Evolutionary conservation across 83 land plant genomes (phyloP).

Genomic region (Larix sibirica): DNA sequence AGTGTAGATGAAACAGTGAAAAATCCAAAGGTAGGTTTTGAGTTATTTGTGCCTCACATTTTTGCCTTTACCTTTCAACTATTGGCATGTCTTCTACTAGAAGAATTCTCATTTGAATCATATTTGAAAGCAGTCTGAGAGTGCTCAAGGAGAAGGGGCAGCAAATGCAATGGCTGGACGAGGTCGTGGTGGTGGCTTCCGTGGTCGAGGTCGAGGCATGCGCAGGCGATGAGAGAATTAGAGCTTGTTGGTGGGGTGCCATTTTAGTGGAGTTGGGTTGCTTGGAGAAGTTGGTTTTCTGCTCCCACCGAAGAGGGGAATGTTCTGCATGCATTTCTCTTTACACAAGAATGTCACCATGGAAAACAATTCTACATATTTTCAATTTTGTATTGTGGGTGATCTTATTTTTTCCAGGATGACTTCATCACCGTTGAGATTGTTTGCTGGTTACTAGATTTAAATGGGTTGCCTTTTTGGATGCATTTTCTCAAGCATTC

Average conservation of each 20-base stretch:
- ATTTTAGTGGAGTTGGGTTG: constrained; percentile 1
- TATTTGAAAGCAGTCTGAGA: constrained; percentile 76
- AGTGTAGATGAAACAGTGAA: constrained; percentile 98
- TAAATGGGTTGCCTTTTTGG: background rate
- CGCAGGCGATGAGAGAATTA: constrained; percentile 59
- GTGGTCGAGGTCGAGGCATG: constrained; percentile 93
- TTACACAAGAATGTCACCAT: background rate
- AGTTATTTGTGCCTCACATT: background rate
- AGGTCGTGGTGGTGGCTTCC: constrained; percentile 76
- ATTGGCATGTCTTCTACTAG: background rate
- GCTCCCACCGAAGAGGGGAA: background rate
- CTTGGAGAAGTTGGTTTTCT: background rate
- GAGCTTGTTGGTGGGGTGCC: background rate
- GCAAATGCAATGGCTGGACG: constrained; percentile 94
- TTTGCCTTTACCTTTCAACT: constrained; percentile 1
- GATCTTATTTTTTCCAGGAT: background rate
- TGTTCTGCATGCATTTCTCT: background rate
- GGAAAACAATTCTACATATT: background rate
- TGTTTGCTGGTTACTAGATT: background rate
- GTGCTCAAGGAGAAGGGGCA: constrained; percentile 98
- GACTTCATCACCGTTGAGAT: background rate
- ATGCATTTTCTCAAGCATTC: background rate
- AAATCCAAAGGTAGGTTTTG: constrained; percentile 81
- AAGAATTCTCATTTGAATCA: background rate
- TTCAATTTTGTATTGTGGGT: background rate